Percentiles rank a stretch among this genome's conserved stretches.
Conservation (phyloP, 1,284 basidiomycete genomes). For the Inonotus obliquus region DNA sequence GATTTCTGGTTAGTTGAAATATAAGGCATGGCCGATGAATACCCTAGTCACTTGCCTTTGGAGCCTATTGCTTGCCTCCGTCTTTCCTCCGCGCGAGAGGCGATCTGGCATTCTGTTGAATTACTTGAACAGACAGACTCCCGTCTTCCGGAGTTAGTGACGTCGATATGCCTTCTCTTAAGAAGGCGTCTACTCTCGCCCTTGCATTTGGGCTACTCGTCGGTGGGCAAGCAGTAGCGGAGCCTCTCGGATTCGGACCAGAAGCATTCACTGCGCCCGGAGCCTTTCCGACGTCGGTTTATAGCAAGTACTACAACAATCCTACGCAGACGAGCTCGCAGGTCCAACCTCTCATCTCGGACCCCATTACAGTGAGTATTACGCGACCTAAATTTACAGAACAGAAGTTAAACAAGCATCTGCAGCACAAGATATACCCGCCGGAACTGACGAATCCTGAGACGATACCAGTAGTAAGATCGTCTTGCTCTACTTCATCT, state of each 20-base stretch:
- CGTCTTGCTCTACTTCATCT: not conserved
- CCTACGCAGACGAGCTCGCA: conserved; percentile 65
- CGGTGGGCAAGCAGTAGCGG: not conserved
- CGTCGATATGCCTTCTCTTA: not conserved
- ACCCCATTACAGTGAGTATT: conserved; percentile 51
- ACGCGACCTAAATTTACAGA: conserved; percentile 2
- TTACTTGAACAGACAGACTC: not conserved
- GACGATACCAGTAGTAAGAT: conserved; percentile 12
- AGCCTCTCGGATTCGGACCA: conserved; percentile 25
- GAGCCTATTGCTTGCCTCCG: not conserved
- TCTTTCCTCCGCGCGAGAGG: not conserved
- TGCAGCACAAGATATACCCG: conserved; percentile 38
- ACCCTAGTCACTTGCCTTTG: not conserved
- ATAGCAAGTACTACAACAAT: conserved; percentile 57
- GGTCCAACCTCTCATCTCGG: conserved; percentile 65
- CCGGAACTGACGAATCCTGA: conserved; percentile 53
- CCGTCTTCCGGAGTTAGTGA: not conserved
- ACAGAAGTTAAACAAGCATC: conserved; percentile 2
- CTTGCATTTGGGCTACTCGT: not conserved
- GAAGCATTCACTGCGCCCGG: conserved; percentile 55
- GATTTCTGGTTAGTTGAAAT: not conserved
- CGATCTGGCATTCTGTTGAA: not conserved
- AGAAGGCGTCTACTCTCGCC: not conserved
- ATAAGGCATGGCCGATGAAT: not conserved
- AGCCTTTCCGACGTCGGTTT: conserved; percentile 60